Conservation (phyloP, 768 basidiomycete species). For the Termitomyces heimii region DNA sequence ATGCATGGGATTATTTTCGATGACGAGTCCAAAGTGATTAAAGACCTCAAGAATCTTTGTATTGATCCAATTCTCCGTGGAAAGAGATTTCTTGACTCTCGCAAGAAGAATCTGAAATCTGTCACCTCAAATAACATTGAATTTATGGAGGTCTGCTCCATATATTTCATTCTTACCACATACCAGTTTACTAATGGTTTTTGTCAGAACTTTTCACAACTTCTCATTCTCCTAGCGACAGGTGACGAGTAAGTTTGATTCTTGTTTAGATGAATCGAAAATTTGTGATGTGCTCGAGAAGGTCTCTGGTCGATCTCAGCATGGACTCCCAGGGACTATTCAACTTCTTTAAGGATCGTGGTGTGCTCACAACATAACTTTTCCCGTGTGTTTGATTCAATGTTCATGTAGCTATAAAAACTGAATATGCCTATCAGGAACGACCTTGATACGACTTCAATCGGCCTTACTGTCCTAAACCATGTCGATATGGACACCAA, state of each 20-base stretch:
- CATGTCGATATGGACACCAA: neutral
- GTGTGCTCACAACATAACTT: neutral
- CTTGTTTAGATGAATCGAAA: neutral
- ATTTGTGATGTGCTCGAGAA: neutral
- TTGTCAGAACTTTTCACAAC: neutral
- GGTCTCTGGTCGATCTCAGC: neutral
- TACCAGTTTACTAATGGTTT: too few species aligned
- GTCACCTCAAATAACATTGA: neutral
- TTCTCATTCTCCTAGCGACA: neutral
- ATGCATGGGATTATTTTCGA: neutral
- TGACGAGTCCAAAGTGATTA: neutral
- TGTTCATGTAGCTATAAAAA: neutral
- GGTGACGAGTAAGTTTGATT: neutral
- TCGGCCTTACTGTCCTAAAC: neutral
- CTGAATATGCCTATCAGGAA: neutral
- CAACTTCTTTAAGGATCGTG: neutral
- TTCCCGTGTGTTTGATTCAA: neutral
- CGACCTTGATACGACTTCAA: neutral
- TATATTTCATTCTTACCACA: neutral
- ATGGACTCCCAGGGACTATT: neutral
- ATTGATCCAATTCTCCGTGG: neutral
- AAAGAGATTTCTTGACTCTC: neutral
- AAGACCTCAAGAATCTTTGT: neutral
- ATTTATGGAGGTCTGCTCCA: neutral
- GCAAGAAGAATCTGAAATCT: neutral